phyloP scores from a whole-genome alignment of 1,284 basidiomycete genomes.

The Boletus sp. region DNA sequence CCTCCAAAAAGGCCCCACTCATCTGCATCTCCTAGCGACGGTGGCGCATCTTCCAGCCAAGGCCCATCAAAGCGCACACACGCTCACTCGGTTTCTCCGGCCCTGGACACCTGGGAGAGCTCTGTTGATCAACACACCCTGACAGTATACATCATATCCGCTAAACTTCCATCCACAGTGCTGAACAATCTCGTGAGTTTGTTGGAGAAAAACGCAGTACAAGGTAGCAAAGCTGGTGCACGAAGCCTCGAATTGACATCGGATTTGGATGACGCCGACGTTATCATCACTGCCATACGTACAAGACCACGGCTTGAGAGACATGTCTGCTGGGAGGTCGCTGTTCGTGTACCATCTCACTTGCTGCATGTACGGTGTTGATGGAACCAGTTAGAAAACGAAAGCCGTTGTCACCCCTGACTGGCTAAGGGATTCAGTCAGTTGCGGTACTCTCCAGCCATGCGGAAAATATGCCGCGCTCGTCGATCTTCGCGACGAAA shows the following conservation, averaged over 20 bases:
- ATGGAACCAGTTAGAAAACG: conserved; percentile 42
- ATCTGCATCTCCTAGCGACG: not conserved
- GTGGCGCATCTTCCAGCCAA: conserved; percentile 1
- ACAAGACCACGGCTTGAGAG: conserved; percentile 67
- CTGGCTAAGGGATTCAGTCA: conserved; percentile 60
- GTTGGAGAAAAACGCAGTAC: conserved; percentile 35
- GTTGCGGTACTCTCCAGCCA: conserved; percentile 41
- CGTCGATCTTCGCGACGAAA: conserved; percentile 44
- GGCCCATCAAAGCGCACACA: conserved; percentile 14
- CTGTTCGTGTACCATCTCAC: conserved; percentile 43
- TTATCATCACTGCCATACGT: conserved; percentile 59
- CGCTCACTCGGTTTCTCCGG: conserved; percentile 2
- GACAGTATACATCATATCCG: conserved; percentile 54
- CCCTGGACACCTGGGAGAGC: conserved; percentile 2
- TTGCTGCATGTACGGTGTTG: conserved; percentile 1
- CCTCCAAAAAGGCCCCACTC: conserved; percentile 9
- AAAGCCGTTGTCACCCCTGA: conserved; percentile 64
- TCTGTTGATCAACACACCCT: conserved; percentile 16
- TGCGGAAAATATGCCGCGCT: conserved; percentile 55
- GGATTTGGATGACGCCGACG: conserved; percentile 49
- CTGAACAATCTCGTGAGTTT: conserved; percentile 47
- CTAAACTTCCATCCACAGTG: conserved; percentile 46
- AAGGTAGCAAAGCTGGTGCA: not conserved
- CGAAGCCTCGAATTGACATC: conserved; percentile 38
- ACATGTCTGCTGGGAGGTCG: conserved; percentile 58